Conservation (phyloP, 306 rosid species). For the Phaseolus lunatus region DNA sequence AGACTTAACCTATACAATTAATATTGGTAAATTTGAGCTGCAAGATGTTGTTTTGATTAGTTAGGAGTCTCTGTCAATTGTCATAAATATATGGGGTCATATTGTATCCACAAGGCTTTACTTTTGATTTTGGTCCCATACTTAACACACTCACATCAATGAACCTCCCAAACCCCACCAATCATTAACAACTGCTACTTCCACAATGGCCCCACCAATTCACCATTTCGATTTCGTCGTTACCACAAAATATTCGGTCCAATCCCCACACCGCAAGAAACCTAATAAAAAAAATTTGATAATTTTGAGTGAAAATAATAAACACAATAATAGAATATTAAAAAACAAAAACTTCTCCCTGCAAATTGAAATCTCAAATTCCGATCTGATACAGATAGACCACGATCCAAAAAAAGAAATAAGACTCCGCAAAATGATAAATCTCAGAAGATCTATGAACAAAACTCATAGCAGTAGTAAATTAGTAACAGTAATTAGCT, state of each 20-base stretch:
- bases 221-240: slow-evolving; percentile 30
- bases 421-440: slow-evolving; percentile 5
- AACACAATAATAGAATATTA: not conserved
- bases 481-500: not conserved
- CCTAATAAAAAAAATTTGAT: not conserved
- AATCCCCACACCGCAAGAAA: not conserved
- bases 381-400: slow-evolving; percentile 33
- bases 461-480: slow-evolving; percentile 5
- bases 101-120: not conserved
- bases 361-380: slow-evolving; percentile 39
- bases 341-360: not conserved
- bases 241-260: not conserved
- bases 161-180: slow-evolving; percentile 44
- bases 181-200: slow-evolving; percentile 51
- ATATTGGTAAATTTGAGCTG: not conserved
- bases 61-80: slow-evolving; percentile 41
- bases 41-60: slow-evolving; percentile 24
- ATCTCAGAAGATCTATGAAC: not conserved
- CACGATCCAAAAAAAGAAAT: not conserved
- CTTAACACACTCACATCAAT: slow-evolving; percentile 43
- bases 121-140: slow-evolving; percentile 39
- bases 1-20: not conserved
- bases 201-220: slow-evolving; percentile 41
- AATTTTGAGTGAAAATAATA: not conserved
- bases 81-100: not conserved